Evolutionary conservation across 805 yeast species (phyloP).

Genomic region (Yarrowia sp.): DNA sequence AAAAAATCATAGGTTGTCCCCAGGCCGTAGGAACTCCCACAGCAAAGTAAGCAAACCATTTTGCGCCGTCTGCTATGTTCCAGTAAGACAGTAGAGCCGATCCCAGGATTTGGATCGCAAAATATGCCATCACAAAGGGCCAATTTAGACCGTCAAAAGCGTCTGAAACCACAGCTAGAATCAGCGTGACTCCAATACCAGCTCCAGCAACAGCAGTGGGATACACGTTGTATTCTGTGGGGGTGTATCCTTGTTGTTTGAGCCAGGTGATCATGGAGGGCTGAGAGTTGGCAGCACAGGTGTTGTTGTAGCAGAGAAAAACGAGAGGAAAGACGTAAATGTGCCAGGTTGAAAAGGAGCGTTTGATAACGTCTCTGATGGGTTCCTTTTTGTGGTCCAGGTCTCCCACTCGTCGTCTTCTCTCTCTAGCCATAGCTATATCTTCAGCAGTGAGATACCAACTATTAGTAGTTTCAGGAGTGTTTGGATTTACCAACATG

Average conservation of each 20-base stretch:
- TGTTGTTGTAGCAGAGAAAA: slow-evolving; percentile 2
- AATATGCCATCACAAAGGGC: background rate
- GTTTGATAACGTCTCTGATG: background rate
- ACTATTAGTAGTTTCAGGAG: background rate
- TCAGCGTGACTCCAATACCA: background rate
- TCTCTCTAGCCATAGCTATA: background rate
- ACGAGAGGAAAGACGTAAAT: slow-evolving; percentile 16
- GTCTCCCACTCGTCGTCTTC: slow-evolving; percentile 2
- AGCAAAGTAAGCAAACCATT: slow-evolving; percentile 15
- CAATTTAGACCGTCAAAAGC: slow-evolving; percentile 5
- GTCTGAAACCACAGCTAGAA: slow-evolving; percentile 7
- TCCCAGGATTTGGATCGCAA: slow-evolving; percentile 30
- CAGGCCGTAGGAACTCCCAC: slow-evolving; percentile 8
- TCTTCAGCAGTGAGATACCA: background rate
- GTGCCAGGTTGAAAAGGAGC: background rate
- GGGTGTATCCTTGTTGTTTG: background rate
- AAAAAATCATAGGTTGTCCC: slow-evolving; percentile 17
- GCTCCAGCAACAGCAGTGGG: slow-evolving; percentile 5
- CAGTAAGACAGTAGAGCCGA: slow-evolving; percentile 44
- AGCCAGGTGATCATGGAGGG: slow-evolving; percentile 18
- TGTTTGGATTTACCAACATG: slow-evolving; percentile 7
- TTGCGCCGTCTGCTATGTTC: background rate
- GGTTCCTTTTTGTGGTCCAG: slow-evolving; percentile 8
- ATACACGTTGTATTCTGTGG: slow-evolving; percentile 9
- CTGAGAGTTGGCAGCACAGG: slow-evolving; percentile 6